phyloP scores from a whole-genome alignment of 768 basidiomycete genomes.

The Mrakia frigida region DNA sequence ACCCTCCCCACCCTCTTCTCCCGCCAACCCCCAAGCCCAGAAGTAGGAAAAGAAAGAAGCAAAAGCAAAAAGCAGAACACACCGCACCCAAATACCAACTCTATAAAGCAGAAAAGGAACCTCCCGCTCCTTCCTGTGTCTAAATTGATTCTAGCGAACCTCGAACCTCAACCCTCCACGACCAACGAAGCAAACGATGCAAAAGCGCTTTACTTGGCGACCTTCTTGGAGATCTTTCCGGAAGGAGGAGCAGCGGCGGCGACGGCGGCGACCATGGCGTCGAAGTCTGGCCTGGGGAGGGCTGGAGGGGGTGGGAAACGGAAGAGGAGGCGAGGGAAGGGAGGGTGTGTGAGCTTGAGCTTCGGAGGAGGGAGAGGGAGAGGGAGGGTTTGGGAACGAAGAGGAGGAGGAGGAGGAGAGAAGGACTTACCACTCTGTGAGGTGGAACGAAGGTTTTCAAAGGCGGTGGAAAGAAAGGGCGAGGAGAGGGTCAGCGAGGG shows the following conservation, averaged over 20 bases:
- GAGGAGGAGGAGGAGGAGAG: not conserved
- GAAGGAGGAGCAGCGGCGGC: slow-evolving; percentile 8
- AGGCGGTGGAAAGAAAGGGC: not conserved
- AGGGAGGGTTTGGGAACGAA: not conserved
- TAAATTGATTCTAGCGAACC: not conserved
- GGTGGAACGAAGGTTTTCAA: not conserved
- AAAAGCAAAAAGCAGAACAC: not conserved
- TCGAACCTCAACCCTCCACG: not conserved
- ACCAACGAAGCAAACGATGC: not conserved
- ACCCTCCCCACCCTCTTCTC: not conserved
- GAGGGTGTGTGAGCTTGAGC: not conserved
- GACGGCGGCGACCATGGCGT: slow-evolving; percentile 17
- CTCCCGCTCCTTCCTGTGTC: too few species aligned
- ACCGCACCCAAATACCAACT: not conserved
- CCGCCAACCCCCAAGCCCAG: not conserved
- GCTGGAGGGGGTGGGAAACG: not conserved
- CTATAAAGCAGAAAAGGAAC: not conserved
- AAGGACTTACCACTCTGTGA: not conserved
- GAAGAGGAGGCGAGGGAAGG: not conserved
- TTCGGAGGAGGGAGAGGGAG: too few species aligned
- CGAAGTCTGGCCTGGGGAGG: slow-evolving; percentile 24
- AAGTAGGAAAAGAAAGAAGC: not conserved
- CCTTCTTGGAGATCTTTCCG: slow-evolving; percentile 5
- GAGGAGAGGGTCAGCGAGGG: not conserved
- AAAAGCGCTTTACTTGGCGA: not conserved